These are phyloP conservation scores for Pseudonectria foliicola DNA, from an alignment of 2,329 filamentous ascomycete genomes.

Conservation along the genomic window DNA sequence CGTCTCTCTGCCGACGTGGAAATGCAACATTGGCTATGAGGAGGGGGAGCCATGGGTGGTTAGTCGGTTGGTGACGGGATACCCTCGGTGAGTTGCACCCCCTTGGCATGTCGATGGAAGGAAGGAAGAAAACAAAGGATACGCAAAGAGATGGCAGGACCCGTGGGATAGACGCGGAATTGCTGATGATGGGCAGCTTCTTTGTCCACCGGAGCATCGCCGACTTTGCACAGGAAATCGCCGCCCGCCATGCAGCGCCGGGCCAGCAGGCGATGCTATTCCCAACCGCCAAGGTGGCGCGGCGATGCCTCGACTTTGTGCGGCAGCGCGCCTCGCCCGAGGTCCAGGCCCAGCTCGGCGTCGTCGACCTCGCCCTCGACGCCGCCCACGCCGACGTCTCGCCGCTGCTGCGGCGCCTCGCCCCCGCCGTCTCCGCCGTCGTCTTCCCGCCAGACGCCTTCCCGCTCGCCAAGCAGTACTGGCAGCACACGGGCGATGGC, in stretches of 20 bases:
- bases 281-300: constrained; percentile 62
- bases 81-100: constrained; percentile 58
- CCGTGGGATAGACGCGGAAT: no score
- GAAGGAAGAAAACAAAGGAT: no score
- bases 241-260: constrained; percentile 53
- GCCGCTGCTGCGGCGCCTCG: constrained; percentile 45
- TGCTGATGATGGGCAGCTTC: constrained; percentile 51
- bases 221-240: constrained; percentile 62
- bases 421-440: constrained; percentile 60
- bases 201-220: constrained; percentile 83
- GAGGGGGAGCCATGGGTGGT: constrained; percentile 87
- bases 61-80: constrained; percentile 78
- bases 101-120: not conserved
- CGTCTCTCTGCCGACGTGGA: constrained; percentile 92
- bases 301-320: constrained; percentile 69
- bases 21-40: constrained; percentile 84
- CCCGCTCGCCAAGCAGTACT: constrained; percentile 80
- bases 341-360: constrained; percentile 39
- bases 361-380: constrained; percentile 59
- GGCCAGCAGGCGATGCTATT: constrained; percentile 75
- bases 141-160: no score
- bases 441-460: constrained; percentile 63
- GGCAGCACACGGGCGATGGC: constrained; percentile 94
- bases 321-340: constrained; percentile 48
- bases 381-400: constrained; percentile 39